Conservation (phyloP, 768 basidiomycete species). For the Boletus edulis region DNA sequence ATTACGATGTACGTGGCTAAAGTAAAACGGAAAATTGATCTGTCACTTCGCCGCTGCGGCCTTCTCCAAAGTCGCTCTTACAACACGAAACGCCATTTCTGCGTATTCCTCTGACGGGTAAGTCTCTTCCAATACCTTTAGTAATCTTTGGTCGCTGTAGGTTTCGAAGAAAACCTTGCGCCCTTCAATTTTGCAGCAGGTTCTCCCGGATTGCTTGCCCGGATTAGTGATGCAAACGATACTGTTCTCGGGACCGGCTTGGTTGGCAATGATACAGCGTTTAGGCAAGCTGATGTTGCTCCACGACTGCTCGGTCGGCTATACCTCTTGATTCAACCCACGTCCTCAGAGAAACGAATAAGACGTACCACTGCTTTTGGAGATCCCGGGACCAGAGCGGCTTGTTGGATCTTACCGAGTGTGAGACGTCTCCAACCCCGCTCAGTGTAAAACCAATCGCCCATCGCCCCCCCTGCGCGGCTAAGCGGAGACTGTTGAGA, state of each 20-base stretch:
- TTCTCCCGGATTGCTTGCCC: neutral
- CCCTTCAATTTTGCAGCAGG: neutral
- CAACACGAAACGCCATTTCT: neutral
- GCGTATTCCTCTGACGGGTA: neutral
- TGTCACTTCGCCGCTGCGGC: neutral
- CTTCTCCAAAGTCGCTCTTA: neutral
- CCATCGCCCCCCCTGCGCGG: neutral
- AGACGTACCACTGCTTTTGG: neutral
- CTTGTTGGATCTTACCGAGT: conserved; percentile 2
- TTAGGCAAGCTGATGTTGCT: neutral
- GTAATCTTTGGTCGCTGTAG: neutral
- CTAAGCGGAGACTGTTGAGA: neutral
- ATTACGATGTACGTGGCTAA: neutral
- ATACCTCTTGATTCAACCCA: neutral
- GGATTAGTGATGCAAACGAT: neutral
- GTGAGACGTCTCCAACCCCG: conserved; percentile 6
- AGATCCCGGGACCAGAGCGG: neutral
- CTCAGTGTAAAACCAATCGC: conserved; percentile 2
- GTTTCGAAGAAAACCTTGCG: neutral
- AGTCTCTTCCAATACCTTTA: neutral
- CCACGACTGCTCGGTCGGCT: neutral
- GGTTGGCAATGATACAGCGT: neutral
- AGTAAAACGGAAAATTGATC: neutral
- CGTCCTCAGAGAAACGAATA: no score
- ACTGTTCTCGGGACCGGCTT: neutral